Base-by-base conservation (phyloP, 495 filamentous ascomycete species). In the Aspergillus nanangensis region DNA sequence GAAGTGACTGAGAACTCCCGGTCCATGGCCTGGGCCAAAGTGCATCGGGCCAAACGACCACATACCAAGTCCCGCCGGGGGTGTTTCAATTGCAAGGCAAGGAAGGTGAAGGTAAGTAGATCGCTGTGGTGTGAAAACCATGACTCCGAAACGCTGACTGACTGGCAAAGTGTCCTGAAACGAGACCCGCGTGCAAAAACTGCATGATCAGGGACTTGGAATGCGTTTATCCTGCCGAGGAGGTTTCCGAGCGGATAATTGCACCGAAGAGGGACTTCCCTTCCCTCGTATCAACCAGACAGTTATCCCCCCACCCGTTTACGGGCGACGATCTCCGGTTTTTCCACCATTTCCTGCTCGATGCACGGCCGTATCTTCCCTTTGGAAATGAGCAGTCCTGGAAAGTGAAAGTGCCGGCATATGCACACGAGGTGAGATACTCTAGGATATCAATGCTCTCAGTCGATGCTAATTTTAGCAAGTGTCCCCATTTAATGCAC, bases 31-130 rank as follows among this genome's bases (percentile, higher is more conserved):
- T n/a, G n/a, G n/a, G n/a, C n/a, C 14, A 31, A 42, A 4, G 10
- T 14, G 4, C 24, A 25, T n/a, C 34, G 51, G 5, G 19, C 29
- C 4, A 57, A 53, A 39, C 13, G 53, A 29, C 50, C 56, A n/a
- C 80, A 83, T 45, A 82, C 73, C 1, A 85, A 85, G 56, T 81
- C 77, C 21, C 65, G 81, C 3, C 60, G 71, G n/a, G 81, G 80
- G 1, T 85, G 81, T 53, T 80, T 74, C 48, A 80, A 81, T 60
- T 85, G 82, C 70, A 85, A 85, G 57, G 62, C 70, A 33, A 65
- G 80, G 8, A 67, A 74, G 47, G 82, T 85, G 53, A 85, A 84
- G 71, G 60, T 58, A 34, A 24, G 19, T 20, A n/a, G n/a, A n/a
- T n/a, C n/a, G n/a, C n/a, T n/a, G n/a, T n/a, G n/a, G n/a, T n/a